Conservation (phyloP, 768 basidiomycete species). For the Mycena alexandri region DNA sequence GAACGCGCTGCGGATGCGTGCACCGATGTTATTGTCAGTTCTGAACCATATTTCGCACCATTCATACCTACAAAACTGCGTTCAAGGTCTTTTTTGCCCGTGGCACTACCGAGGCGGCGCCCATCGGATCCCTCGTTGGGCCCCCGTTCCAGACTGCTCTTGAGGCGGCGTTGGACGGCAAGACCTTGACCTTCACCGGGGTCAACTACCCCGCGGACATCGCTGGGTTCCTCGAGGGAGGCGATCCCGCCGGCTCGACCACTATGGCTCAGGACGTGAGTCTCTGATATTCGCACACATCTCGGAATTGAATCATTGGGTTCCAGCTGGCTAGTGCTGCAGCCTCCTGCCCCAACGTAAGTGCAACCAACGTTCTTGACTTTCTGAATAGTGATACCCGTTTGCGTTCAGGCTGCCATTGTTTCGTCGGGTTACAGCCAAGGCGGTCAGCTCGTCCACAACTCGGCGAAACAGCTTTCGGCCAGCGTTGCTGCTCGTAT, state of each 20-base stretch:
- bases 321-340: constrained; percentile 14
- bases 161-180: constrained; percentile 42
- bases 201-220: constrained; percentile 53
- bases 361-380: background rate
- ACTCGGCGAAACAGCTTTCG: constrained; percentile 51
- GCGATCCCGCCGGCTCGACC: constrained; percentile 49
- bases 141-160: constrained; percentile 52
- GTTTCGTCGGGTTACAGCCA: constrained; percentile 44
- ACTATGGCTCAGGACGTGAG: constrained; percentile 52
- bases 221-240: constrained; percentile 53
- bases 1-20: constrained; percentile 26
- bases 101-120: constrained; percentile 50
- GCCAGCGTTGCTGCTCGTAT: constrained; percentile 43
- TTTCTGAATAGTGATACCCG: background rate
- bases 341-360: constrained; percentile 35
- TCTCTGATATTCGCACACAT: background rate
- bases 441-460: constrained; percentile 52
- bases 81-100: constrained; percentile 52
- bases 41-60: background rate
- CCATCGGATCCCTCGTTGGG: constrained; percentile 54
- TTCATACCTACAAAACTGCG: background rate
- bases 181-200: constrained; percentile 51
- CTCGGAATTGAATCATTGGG: background rate
- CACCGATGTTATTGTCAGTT: constrained; percentile 27
- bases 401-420: constrained; percentile 32